Conservation (phyloP, 2,329 filamentous ascomycete genomes). For the Atkinsonella hypoxylon region DNA sequence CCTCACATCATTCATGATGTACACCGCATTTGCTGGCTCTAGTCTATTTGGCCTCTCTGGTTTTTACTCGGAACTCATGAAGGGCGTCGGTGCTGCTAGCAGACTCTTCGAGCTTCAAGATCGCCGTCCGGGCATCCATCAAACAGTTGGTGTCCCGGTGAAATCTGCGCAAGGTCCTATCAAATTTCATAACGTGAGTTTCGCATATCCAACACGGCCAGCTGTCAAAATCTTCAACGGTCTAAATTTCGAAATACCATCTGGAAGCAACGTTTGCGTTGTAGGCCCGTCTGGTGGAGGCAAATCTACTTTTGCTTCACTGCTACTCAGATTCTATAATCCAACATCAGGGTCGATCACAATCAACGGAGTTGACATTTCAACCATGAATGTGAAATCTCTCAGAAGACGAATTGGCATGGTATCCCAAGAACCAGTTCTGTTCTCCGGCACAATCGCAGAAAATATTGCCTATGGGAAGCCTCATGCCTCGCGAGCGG, state of each 20-base stretch:
- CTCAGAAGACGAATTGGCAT: slow-evolving; percentile 85
- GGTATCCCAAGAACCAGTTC: slow-evolving; percentile 88
- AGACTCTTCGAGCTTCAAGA: slow-evolving; percentile 94
- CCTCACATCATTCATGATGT: slow-evolving; percentile 95
- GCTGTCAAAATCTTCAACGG: slow-evolving; percentile 85
- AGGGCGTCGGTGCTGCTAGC: slow-evolving; percentile 93
- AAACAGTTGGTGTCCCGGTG: slow-evolving; percentile 71
- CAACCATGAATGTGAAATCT: slow-evolving; percentile 84
- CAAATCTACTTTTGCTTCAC: slow-evolving; percentile 89
- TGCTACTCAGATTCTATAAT: slow-evolving; percentile 84
- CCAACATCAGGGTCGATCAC: slow-evolving; percentile 65
- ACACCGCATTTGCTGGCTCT: slow-evolving; percentile 74
- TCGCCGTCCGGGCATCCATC: slow-evolving; percentile 71
- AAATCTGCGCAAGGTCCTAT: slow-evolving; percentile 79
- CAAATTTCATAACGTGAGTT: slow-evolving; percentile 72
- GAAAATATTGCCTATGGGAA: slow-evolving; percentile 89
- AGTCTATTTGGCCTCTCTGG: slow-evolving; percentile 88
- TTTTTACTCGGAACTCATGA: slow-evolving; percentile 98
- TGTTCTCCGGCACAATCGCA: slow-evolving; percentile 75
- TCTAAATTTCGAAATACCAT: slow-evolving; percentile 80
- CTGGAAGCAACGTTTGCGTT: slow-evolving; percentile 89
- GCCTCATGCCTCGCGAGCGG: slow-evolving; percentile 61
- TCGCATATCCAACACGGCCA: slow-evolving; percentile 87
- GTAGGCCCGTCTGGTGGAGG: slow-evolving; percentile 93
- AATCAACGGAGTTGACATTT: slow-evolving; percentile 76